A percentile compares a stretch with the other conserved stretches of the same genome.
Conservation (phyloP, 129 eudicot species). For the Erigeron canadensis region DNA sequence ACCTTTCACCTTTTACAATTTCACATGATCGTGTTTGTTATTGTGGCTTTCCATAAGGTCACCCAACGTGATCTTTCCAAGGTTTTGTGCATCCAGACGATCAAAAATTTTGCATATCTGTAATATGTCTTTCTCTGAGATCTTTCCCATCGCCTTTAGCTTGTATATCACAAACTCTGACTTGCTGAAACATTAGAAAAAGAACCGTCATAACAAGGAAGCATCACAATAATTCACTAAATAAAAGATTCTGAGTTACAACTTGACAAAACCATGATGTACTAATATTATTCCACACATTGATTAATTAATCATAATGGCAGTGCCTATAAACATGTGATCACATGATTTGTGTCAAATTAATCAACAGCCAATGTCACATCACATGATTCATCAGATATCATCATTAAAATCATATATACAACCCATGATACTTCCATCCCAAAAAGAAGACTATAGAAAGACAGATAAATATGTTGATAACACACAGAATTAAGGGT, state of each 20-base stretch:
- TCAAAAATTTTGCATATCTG: constrained; percentile 79
- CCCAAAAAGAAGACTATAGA: not conserved
- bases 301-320: not conserved
- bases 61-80: constrained; percentile 73
- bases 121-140: constrained; percentile 68
- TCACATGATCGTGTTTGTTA: constrained; percentile 9
- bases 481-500: not conserved
- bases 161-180: constrained; percentile 85
- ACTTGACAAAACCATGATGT: not conserved
- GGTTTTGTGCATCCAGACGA: constrained; percentile 57
- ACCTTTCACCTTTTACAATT: not conserved
- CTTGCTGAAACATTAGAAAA: constrained; percentile 44
- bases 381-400: not conserved
- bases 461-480: not conserved
- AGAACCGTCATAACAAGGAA: constrained; percentile 3
- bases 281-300: not conserved
- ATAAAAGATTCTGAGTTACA: not conserved
- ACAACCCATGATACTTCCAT: not conserved
- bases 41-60: constrained; percentile 59
- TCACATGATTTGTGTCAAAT: not conserved
- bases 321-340: not conserved
- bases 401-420: not conserved
- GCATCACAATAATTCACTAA: not conserved
- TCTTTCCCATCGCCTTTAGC: constrained; percentile 84
- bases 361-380: not conserved